A percentile compares a stretch with the other conserved stretches of the same genome.
These are phyloP conservation scores for Akanthomyces dipterigenus DNA, from an alignment of 2,329 filamentous ascomycete genomes.

Conservation along the genomic window DNA sequence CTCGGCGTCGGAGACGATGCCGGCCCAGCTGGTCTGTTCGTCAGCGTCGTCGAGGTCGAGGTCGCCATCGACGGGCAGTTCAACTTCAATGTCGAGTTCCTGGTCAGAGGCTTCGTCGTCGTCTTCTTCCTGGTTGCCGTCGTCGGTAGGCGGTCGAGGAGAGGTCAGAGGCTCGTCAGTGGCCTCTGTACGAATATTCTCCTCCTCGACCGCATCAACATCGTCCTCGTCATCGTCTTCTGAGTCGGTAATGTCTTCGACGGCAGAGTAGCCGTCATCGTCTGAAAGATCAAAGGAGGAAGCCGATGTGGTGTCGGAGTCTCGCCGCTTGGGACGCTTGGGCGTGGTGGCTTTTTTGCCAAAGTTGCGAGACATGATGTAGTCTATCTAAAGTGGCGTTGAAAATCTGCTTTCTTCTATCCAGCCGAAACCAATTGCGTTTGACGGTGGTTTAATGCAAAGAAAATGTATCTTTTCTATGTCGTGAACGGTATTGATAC, in stretches of 20 bases:
- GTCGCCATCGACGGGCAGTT: constrained; percentile 23
- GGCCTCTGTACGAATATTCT: constrained; percentile 55
- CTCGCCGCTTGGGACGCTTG: constrained; percentile 41
- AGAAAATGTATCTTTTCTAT: not conserved
- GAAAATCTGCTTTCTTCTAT: constrained; percentile 8
- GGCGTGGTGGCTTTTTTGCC: constrained; percentile 40
- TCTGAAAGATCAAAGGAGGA: constrained; percentile 55
- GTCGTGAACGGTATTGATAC: not conserved
- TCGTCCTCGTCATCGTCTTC: constrained; percentile 73
- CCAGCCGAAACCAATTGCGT: not conserved
- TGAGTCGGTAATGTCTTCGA: constrained; percentile 73
- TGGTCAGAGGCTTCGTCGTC: constrained; percentile 26
- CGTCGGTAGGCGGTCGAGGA: constrained; percentile 43
- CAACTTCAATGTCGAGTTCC: not conserved
- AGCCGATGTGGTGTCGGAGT: constrained; percentile 43
- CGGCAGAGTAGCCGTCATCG: constrained; percentile 65
- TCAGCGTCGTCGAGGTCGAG: constrained; percentile 33
- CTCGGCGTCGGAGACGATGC: constrained; percentile 43
- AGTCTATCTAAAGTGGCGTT: constrained; percentile 13
- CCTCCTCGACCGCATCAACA: constrained; percentile 71
- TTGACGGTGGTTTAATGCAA: too few relatives aligned
- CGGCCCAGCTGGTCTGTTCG: constrained; percentile 48
- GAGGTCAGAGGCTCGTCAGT: constrained; percentile 33
- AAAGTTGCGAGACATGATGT: constrained; percentile 47
- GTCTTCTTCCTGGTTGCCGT: constrained; percentile 30